phyloP scores from a whole-genome alignment of 1,139 yeast species.

The Magnusiomyces sp. region DNA sequence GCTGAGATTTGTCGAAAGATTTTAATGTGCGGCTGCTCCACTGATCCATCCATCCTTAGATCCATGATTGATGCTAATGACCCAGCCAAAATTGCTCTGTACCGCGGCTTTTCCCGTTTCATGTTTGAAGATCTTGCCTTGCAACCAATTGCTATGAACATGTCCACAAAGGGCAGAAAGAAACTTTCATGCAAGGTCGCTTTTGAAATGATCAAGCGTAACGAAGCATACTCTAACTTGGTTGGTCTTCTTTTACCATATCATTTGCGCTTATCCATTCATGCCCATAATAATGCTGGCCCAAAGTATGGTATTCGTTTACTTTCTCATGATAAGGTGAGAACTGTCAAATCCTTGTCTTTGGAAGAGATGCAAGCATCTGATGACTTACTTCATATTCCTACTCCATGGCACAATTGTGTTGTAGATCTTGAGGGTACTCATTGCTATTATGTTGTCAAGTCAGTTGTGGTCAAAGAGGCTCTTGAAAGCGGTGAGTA shows the following conservation, averaged over 20 bases:
- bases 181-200: constrained; percentile 15
- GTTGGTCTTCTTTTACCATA: constrained; percentile 15
- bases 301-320: constrained; percentile 15
- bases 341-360: constrained; percentile 10
- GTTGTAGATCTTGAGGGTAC: constrained; percentile 10
- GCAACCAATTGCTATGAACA: constrained; percentile 8
- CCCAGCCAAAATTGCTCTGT: constrained; percentile 15
- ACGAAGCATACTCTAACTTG: constrained; percentile 15
- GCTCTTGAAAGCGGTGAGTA: constrained; percentile 10
- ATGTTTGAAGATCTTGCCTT: constrained; percentile 14
- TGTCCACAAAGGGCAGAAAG: constrained; percentile 10
- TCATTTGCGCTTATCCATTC: constrained; percentile 14
- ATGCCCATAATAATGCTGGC: constrained; percentile 15
- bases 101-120: constrained; percentile 14
- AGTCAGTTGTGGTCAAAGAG: constrained; percentile 12
- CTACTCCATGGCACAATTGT: constrained; percentile 16
- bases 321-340: constrained; percentile 11
- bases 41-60: constrained; percentile 13
- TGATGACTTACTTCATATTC: constrained; percentile 15
- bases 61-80: constrained; percentile 13
- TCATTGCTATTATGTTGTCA: constrained; percentile 10
- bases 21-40: constrained; percentile 14
- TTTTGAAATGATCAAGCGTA: constrained; percentile 16
- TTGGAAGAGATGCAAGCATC: constrained; percentile 11
- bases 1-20: constrained; percentile 14